phyloP scores from a whole-genome alignment of 106 monocot species.

The Platanthera guangdongensis region DNA sequence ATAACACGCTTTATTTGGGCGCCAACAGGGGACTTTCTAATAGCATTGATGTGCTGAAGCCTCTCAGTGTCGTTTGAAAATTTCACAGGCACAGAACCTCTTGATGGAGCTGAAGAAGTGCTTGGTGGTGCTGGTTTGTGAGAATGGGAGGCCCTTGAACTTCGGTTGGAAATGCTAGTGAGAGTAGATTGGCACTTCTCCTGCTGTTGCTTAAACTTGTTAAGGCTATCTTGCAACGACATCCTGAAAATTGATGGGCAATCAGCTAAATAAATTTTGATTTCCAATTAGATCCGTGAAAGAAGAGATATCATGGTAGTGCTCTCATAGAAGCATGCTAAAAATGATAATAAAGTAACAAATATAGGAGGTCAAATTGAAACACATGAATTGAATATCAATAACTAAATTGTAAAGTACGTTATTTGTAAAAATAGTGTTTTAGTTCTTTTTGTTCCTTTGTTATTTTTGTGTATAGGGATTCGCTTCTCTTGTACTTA shows the following conservation, averaged over 20 bases:
- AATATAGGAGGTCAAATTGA: not conserved
- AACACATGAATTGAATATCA: no score
- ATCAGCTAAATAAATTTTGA: not conserved
- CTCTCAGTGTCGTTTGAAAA: conserved; percentile 93
- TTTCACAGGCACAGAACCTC: conserved; percentile 37
- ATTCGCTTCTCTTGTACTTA: no score
- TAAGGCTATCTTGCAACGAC: conserved; percentile 77
- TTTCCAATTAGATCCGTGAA: not conserved
- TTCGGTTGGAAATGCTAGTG: conserved; percentile 43
- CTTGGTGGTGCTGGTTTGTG: conserved; percentile 17
- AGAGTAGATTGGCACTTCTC: conserved; percentile 79
- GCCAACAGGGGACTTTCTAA: conserved; percentile 83
- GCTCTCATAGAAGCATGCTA: not conserved
- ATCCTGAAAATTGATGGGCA: conserved; percentile 15
- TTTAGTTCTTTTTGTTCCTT: no score
- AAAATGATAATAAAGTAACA: not conserved
- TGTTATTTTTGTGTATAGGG: no score
- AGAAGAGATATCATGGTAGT: not conserved
- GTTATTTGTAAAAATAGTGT: no score
- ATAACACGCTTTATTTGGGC: conserved; percentile 90
- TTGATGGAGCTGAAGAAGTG: conserved; percentile 23
- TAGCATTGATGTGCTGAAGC: conserved; percentile 80
- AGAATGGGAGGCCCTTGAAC: conserved; percentile 19
- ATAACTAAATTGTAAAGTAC: no score
- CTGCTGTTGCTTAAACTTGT: conserved; percentile 79